Evolutionary conservation across 805 yeast genomes (phyloP).

Genomic region (Zygosaccharomyces bisporus): DNA sequence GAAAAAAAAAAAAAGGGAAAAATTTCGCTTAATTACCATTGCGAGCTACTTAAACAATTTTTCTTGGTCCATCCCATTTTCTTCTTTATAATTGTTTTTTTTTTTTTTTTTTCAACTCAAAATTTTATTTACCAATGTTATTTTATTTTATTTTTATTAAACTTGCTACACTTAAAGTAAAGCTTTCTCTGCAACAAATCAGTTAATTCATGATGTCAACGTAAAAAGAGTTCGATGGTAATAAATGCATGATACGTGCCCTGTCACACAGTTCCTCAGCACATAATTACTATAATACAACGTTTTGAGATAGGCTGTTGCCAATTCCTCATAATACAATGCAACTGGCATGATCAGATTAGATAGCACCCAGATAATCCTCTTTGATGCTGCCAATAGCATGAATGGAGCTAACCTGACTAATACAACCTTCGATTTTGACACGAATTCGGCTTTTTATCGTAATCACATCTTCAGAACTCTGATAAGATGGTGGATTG

Average conservation of each 20-base stretch:
- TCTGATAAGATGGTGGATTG: slow-evolving; percentile 96
- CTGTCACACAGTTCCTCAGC: not conserved
- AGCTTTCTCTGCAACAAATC: not conserved
- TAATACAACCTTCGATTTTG: slow-evolving; percentile 94
- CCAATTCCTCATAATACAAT: slow-evolving; percentile 3
- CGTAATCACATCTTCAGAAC: slow-evolving; percentile 91
- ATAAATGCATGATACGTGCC: not conserved
- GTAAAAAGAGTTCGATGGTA: not conserved
- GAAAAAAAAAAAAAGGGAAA: too few relatives aligned
- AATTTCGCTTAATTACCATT: too few relatives aligned
- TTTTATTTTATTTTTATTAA: not conserved
- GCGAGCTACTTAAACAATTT: not conserved
- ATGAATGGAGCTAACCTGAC: slow-evolving; percentile 94
- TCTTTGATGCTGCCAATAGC: slow-evolving; percentile 98
- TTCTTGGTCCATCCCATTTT: too few relatives aligned
- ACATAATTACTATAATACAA: not conserved
- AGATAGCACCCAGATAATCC: slow-evolving; percentile 85
- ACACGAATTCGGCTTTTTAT: slow-evolving; percentile 92
- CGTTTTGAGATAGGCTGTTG: not conserved
- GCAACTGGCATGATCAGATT: slow-evolving; percentile 4
- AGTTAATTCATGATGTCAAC: not conserved
- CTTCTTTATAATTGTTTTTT: not conserved
- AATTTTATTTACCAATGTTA: not conserved
- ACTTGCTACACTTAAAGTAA: not conserved
- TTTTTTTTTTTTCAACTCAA: slow-evolving; percentile 1